Percentiles rank a stretch among this genome's conserved stretches.
phyloP scores from a whole-genome alignment of 768 basidiomycete genomes.

The Phanerodontia chrysosporium region DNA sequence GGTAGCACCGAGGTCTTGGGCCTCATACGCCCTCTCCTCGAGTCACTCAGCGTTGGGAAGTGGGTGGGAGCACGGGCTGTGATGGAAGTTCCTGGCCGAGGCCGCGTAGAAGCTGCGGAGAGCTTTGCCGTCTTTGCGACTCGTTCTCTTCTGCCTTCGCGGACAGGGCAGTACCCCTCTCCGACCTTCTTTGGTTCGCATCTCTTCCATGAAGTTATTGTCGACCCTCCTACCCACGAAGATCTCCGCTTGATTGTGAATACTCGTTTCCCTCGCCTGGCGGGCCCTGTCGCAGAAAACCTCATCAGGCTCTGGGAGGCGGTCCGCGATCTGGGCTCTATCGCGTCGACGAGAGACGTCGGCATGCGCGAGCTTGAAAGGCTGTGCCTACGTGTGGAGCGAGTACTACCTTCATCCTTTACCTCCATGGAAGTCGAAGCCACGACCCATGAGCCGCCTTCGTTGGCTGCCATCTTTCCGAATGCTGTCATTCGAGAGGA shows the following conservation, averaged over 20 bases:
- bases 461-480: constrained; percentile 49
- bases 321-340: constrained; percentile 47
- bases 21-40: constrained; percentile 77
- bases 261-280: constrained; percentile 60
- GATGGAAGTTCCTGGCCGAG: constrained; percentile 71
- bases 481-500: constrained; percentile 82
- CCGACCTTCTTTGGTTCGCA: constrained; percentile 82
- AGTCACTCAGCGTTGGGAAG: constrained; percentile 64
- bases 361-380: constrained; percentile 82
- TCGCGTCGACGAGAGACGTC: constrained; percentile 52
- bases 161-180: constrained; percentile 43
- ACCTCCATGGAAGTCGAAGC: constrained; percentile 38
- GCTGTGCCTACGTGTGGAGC: constrained; percentile 72
- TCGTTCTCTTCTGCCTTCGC: constrained; percentile 54
- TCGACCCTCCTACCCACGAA: constrained; percentile 54
- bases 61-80: constrained; percentile 71
- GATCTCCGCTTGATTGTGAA: constrained; percentile 74
- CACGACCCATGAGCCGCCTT: constrained; percentile 22
- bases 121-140: constrained; percentile 89
- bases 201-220: constrained; percentile 70
- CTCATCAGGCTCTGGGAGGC: constrained; percentile 70
- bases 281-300: constrained; percentile 39
- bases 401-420: constrained; percentile 48
- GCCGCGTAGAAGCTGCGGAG: constrained; percentile 69
- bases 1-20: constrained; percentile 89